Evolutionary conservation across 116 monocot species (phyloP).

Genomic region (Zostera marina): DNA sequence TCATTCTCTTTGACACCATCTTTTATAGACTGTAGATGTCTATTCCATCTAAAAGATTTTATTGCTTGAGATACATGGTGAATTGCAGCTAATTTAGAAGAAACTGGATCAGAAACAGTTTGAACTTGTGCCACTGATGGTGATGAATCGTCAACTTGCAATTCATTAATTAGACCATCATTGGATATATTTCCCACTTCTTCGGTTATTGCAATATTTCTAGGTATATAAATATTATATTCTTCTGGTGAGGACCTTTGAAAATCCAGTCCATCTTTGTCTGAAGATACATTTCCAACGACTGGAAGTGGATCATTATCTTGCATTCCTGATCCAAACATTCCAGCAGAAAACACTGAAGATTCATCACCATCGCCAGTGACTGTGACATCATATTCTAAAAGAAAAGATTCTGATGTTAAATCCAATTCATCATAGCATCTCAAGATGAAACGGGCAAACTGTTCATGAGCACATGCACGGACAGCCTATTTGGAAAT

Average conservation of each 20-base stretch:
- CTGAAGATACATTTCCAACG: constrained; percentile 10
- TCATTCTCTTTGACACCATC: constrained; percentile 24
- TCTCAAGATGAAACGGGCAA: constrained; percentile 83
- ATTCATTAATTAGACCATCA: constrained; percentile 10
- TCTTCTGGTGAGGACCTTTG: constrained; percentile 10
- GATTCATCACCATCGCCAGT: constrained; percentile 66
- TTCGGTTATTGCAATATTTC: constrained; percentile 5
- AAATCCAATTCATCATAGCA: constrained; percentile 81
- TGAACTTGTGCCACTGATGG: constrained; percentile 16
- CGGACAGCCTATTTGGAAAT: constrained; percentile 46
- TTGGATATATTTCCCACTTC: constrained; percentile 9
- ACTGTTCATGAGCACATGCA: constrained; percentile 96
- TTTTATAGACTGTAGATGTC: constrained; percentile 59
- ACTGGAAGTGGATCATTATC: constrained; percentile 8
- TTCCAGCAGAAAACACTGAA: constrained; percentile 45
- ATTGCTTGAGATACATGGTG: constrained; percentile 98
- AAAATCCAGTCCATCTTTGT: constrained; percentile 5
- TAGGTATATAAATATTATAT: constrained; percentile 1
- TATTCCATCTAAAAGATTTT: constrained; percentile 91
- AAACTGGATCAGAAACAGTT: constrained; percentile 68
- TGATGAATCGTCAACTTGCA: constrained; percentile 25
- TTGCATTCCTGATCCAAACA: constrained; percentile 26
- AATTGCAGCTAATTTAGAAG: constrained; percentile 91
- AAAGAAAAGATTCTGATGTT: constrained; percentile 53
- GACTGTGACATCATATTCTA: constrained; percentile 63